Conservation (phyloP, 106 monocot species). For the Dioscorea alata region DNA sequence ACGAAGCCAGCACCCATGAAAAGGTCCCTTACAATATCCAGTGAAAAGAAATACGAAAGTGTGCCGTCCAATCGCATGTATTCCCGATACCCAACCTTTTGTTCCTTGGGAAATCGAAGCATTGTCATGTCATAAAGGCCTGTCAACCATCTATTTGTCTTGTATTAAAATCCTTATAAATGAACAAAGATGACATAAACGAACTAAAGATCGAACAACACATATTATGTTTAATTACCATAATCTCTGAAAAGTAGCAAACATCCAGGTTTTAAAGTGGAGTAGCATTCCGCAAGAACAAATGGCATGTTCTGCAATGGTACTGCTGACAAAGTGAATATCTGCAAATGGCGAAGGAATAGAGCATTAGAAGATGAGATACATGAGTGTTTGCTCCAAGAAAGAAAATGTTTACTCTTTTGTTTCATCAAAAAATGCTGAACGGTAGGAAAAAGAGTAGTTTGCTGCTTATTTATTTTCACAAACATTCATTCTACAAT, state of each 20-base stretch:
- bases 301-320: slow-evolving; percentile 56
- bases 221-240: slow-evolving; percentile 29
- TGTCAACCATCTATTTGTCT: slow-evolving; percentile 16
- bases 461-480: too few species aligned
- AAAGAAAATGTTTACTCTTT: too few species aligned
- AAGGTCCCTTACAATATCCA: slow-evolving; percentile 64
- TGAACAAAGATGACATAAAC: background rate
- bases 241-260: slow-evolving; percentile 94
- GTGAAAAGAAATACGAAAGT: slow-evolving; percentile 88
- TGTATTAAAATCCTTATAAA: background rate
- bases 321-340: slow-evolving; percentile 89
- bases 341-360: slow-evolving; percentile 21
- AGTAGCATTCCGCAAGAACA: slow-evolving; percentile 50
- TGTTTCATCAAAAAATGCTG: too few species aligned
- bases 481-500: too few species aligned
- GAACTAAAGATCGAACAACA: background rate
- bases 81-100: slow-evolving; percentile 68
- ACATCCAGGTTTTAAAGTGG: slow-evolving; percentile 74
- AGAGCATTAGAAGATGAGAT: background rate
- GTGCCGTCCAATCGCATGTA: slow-evolving; percentile 90
- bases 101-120: slow-evolving; percentile 78
- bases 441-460: too few species aligned
- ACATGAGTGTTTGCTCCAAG: too few species aligned
- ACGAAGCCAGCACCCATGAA: slow-evolving; percentile 66
- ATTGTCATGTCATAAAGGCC: slow-evolving; percentile 99